These are phyloP conservation scores for Fragaria vesca DNA, from an alignment of 306 rosid species.

Conservation along the genomic window DNA sequence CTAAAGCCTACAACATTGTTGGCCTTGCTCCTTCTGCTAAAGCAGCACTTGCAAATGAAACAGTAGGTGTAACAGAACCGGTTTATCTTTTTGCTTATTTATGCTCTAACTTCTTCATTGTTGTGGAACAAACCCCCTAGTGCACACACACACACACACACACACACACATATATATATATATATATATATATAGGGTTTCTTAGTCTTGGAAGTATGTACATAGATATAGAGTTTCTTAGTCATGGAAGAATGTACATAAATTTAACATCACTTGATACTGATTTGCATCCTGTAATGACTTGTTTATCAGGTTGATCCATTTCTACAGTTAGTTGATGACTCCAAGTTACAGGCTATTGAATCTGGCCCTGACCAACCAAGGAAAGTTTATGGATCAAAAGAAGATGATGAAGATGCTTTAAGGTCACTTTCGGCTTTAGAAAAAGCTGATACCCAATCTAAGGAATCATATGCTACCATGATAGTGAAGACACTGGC, in stretches of 20 bases:
- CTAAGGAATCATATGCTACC: constrained; percentile 48
- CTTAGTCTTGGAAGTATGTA: neutral
- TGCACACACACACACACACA: no score
- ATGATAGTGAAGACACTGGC: constrained; percentile 52
- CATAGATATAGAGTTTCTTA: neutral
- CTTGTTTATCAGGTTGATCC: constrained; percentile 64
- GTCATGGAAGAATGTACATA: neutral
- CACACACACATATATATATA: no score
- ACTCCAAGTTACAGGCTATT: constrained; percentile 55
- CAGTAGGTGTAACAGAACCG: constrained; percentile 33
- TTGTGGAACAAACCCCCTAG: neutral
- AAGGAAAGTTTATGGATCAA: constrained; percentile 58
- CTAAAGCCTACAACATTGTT: constrained; percentile 60
- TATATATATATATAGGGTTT: neutral
- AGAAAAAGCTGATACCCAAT: constrained; percentile 30
- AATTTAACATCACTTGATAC: neutral
- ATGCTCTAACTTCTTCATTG: neutral
- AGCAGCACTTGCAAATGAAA: constrained; percentile 56
- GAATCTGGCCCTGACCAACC: constrained; percentile 28
- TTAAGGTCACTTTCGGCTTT: constrained; percentile 42
- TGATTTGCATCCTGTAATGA: neutral
- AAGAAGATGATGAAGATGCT: constrained; percentile 72
- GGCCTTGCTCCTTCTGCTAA: constrained; percentile 54
- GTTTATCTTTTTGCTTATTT: neutral
- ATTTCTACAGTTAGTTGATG: constrained; percentile 63